Percentiles rank a stretch among this genome's conserved stretches.
Conservation (phyloP, 805 yeast genomes). For the Teunomyces pallodes region DNA sequence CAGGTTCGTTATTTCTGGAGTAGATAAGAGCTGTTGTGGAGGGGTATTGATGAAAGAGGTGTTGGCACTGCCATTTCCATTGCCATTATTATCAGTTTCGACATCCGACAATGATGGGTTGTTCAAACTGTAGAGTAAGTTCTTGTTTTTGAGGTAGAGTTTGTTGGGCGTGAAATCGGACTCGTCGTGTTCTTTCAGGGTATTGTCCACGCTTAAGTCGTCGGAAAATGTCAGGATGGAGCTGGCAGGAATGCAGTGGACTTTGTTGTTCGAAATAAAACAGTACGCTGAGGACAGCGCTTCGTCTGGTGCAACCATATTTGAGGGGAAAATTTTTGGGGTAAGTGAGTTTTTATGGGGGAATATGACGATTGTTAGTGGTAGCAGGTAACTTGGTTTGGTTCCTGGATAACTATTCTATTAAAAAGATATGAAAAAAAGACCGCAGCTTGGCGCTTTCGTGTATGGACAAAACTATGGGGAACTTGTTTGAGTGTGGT, state of each 20-base stretch:
- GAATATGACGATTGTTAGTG: not conserved
- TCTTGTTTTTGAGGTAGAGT: conserved; percentile 16
- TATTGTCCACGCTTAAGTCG: conserved; percentile 1
- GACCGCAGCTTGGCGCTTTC: not conserved
- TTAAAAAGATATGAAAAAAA: not conserved
- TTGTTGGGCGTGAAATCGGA: conserved; percentile 15
- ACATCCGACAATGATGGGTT: conserved; percentile 25
- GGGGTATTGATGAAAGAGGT: not conserved
- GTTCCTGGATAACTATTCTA: not conserved
- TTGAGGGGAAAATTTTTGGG: too few species aligned
- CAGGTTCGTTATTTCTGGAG: not conserved
- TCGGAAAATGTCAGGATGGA: conserved; percentile 11
- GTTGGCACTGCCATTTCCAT: too few species aligned
- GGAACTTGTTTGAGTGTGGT: not conserved
- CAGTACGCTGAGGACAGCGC: conserved; percentile 21
- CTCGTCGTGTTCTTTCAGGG: conserved; percentile 7
- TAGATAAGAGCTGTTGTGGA: not conserved
- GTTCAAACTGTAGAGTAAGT: conserved; percentile 24
- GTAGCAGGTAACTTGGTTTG: not conserved
- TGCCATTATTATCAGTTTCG: conserved; percentile 3
- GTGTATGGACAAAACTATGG: not conserved
- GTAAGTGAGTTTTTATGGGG: too few species aligned
- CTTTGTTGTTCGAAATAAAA: conserved; percentile 21
- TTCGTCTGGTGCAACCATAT: conserved; percentile 3
- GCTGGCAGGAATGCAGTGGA: conserved; percentile 26